Conservation (phyloP, 495 filamentous ascomycete species). For the Opeltia flavorubescens region DNA sequence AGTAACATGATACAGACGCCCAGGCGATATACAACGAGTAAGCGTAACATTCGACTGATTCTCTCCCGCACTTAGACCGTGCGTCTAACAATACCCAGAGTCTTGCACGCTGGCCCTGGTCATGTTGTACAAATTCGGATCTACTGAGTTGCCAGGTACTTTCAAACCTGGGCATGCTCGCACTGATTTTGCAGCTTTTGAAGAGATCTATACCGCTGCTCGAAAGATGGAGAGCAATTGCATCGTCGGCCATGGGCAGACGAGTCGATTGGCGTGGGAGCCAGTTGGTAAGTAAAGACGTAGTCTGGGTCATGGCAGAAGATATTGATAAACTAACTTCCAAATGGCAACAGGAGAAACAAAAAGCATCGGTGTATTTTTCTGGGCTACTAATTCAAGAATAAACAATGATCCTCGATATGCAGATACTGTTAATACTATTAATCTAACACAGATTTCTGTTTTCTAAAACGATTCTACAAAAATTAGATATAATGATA, state of each 20-base stretch:
- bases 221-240: neutral
- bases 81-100: neutral
- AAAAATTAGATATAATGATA: no score
- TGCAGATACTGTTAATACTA: no score
- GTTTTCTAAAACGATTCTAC: no score
- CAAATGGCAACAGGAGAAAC: neutral
- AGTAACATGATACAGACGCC: neutral
- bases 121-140: slow-evolving; percentile 1
- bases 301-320: no score
- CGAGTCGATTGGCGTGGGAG: neutral
- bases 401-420: neutral
- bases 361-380: neutral
- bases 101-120: neutral
- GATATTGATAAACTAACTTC: no score
- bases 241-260: neutral
- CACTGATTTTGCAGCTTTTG: neutral
- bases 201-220: neutral
- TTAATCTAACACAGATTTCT: no score
- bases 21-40: neutral
- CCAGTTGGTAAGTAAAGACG: neutral
- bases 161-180: neutral
- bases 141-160: neutral
- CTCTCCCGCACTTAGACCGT: neutral
- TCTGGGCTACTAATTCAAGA: neutral
- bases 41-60: neutral